Conservation (phyloP, 768 basidiomycete species). For the Kwoniella heveanensis region DNA sequence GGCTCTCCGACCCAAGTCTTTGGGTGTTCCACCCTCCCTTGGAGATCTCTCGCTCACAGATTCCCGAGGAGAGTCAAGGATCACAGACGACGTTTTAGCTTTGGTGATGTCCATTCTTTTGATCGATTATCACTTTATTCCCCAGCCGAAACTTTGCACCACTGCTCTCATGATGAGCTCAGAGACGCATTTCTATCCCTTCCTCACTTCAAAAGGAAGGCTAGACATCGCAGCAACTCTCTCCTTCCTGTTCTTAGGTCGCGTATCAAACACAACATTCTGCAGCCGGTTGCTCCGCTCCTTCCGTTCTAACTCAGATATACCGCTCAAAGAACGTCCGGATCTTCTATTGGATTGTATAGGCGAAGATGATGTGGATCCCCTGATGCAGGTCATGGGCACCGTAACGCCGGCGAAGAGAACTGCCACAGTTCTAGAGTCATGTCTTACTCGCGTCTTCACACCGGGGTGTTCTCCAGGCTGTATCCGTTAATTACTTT, state of each 20-base stretch:
- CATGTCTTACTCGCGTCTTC: constrained; percentile 16
- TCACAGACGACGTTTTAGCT: background rate
- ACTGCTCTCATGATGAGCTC: background rate
- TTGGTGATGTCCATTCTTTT: background rate
- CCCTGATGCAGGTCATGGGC: background rate
- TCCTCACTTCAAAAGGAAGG: background rate
- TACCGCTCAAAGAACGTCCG: background rate
- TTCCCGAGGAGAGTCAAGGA: background rate
- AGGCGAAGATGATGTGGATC: background rate
- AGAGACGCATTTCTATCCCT: background rate
- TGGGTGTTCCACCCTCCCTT: background rate
- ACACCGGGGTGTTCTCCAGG: constrained; percentile 13
- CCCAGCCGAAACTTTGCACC: background rate
- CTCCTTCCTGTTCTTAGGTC: background rate
- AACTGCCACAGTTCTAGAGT: constrained; percentile 8
- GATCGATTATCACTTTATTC: background rate
- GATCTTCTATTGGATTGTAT: background rate
- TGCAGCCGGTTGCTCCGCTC: too few species aligned
- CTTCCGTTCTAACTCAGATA: background rate
- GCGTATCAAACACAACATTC: background rate
- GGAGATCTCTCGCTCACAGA: background rate
- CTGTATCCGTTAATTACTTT: too few species aligned
- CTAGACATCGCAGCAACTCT: background rate
- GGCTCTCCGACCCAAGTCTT: background rate
- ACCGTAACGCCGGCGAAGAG: constrained; percentile 12